Evolutionary conservation across 495 filamentous ascomycete genomes (phyloP).

Genomic region (Schizothecium vesticola): DNA sequence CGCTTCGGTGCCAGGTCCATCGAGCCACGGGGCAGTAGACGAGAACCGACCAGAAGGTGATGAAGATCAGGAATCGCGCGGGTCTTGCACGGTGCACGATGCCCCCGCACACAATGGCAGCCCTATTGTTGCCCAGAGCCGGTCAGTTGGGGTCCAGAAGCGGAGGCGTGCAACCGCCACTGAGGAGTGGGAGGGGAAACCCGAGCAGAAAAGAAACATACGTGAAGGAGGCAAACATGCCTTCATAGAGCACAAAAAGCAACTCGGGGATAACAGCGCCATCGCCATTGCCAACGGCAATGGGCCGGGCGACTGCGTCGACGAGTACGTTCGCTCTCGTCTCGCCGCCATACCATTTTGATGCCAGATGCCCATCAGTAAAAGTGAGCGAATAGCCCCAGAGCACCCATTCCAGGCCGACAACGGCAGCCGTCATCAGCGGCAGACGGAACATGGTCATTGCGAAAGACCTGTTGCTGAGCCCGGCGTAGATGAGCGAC

Average conservation of each 20-base stretch:
- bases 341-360: conserved; percentile 20
- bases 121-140: background rate
- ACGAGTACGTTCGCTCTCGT: conserved; percentile 1
- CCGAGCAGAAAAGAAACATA: background rate
- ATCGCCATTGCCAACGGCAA: conserved; percentile 8
- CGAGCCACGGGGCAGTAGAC: conserved; percentile 81
- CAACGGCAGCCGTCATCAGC: conserved; percentile 12
- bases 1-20: conserved; percentile 81
- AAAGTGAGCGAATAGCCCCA: conserved; percentile 18
- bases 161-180: too few relatives aligned
- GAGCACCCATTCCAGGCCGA: conserved; percentile 14
- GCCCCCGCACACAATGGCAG: conserved; percentile 15
- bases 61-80: conserved; percentile 57
- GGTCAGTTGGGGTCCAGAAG: background rate
- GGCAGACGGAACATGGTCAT: conserved; percentile 16
- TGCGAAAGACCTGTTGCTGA: conserved; percentile 17
- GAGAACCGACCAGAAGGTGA: conserved; percentile 78
- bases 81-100: conserved; percentile 14
- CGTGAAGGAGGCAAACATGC: conserved; percentile 20
- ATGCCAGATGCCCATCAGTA: conserved; percentile 1
- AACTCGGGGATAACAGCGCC: conserved; percentile 14
- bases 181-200: too few relatives aligned
- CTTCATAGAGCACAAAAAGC: conserved; percentile 15
- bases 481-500: conserved; percentile 17
- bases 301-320: conserved; percentile 9